Conservation (phyloP, 768 basidiomycete species). For the Tylopilus subfusipes region DNA sequence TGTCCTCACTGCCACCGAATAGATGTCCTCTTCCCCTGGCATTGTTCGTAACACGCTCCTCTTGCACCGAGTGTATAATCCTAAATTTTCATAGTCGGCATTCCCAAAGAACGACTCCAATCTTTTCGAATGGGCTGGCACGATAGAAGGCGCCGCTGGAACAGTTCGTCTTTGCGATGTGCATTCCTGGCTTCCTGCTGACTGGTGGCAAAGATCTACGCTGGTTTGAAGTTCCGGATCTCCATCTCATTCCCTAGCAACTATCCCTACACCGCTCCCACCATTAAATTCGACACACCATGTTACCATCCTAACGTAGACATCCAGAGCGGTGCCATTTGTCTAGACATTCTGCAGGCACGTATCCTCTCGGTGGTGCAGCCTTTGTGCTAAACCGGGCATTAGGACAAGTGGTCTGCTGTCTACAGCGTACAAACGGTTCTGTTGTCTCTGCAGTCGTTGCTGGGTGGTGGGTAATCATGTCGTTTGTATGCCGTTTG, state of each 20-base stretch:
- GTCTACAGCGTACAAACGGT: slow-evolving; percentile 91
- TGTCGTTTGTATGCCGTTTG: not conserved
- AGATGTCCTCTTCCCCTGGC: slow-evolving; percentile 90
- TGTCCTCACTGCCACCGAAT: slow-evolving; percentile 12
- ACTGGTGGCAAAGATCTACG: slow-evolving; percentile 57
- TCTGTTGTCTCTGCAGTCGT: slow-evolving; percentile 79
- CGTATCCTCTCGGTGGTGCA: slow-evolving; percentile 3
- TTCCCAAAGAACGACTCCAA: slow-evolving; percentile 86
- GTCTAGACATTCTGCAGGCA: slow-evolving; percentile 85
- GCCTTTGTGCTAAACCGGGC: slow-evolving; percentile 5
- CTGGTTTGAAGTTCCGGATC: slow-evolving; percentile 77
- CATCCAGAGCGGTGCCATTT: slow-evolving; percentile 70
- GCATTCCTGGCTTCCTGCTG: not conserved
- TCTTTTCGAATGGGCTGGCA: slow-evolving; percentile 87
- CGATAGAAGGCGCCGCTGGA: slow-evolving; percentile 75
- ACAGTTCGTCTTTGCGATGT: slow-evolving; percentile 42
- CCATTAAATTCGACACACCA: slow-evolving; percentile 83
- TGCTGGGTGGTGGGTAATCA: slow-evolving; percentile 71
- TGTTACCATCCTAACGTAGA: slow-evolving; percentile 94
- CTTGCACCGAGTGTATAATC: not conserved
- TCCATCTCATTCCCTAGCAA: slow-evolving; percentile 81
- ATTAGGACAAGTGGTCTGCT: slow-evolving; percentile 88
- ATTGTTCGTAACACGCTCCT: slow-evolving; percentile 51
- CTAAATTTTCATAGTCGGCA: slow-evolving; percentile 57
- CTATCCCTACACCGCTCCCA: slow-evolving; percentile 84